A percentile compares a stretch with the other conserved stretches of the same genome.
Conservation (phyloP, 208 protist species). For the Porcisia hertigi region DNA sequence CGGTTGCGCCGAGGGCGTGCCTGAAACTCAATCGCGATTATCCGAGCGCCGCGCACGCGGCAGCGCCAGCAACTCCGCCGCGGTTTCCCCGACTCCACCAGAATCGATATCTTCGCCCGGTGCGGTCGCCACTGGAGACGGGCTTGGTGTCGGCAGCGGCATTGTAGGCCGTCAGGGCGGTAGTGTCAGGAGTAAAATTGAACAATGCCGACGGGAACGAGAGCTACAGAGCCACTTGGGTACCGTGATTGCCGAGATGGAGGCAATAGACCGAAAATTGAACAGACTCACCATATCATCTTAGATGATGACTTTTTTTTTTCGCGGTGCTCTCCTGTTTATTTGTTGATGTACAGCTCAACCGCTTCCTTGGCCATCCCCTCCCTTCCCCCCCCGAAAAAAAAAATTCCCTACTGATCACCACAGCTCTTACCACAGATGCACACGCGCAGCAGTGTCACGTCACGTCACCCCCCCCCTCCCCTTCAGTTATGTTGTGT, state of each 20-base stretch:
- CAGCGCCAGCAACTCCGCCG: background rate
- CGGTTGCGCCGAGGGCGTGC: background rate
- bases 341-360: conserved; percentile 4
- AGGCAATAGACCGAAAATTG: conserved; percentile 64
- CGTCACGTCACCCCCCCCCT: background rate
- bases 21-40: conserved; percentile 1
- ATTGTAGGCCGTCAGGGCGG: conserved; percentile 5
- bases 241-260: conserved; percentile 68
- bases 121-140: background rate
- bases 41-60: conserved; percentile 8
- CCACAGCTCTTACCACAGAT: background rate
- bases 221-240: conserved; percentile 51
- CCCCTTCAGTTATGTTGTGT: too few relatives aligned
- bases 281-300: conserved; percentile 12
- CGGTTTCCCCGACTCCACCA: background rate
- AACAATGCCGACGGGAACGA: conserved; percentile 50
- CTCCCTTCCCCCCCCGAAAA: background rate
- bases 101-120: background rate
- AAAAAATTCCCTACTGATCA: background rate
- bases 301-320: background rate
- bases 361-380: background rate
- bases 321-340: background rate
- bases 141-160: conserved; percentile 7
- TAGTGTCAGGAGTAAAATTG: conserved; percentile 29
- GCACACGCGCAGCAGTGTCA: too few relatives aligned